Evolutionary conservation across 192 early-diverging fungal species (phyloP).

Genomic region (Coemansia sp.): DNA sequence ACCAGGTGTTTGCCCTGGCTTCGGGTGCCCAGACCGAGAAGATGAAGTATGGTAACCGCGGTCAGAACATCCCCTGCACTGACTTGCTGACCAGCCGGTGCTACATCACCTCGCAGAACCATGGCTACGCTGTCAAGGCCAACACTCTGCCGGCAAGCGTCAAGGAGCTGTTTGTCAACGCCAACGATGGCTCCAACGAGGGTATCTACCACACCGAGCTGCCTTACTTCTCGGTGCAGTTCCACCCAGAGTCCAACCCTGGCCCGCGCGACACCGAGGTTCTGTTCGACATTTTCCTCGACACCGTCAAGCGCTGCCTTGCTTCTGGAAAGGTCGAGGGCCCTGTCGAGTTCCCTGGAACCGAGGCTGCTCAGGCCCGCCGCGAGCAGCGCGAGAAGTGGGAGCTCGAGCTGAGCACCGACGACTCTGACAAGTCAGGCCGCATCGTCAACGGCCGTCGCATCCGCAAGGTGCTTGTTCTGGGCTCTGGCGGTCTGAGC

Average conservation of each 20-base stretch:
- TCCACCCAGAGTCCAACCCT: constrained; percentile 96
- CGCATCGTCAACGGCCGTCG: constrained; percentile 60
- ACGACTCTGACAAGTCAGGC: constrained; percentile 50
- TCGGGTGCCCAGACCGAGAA: constrained; percentile 90
- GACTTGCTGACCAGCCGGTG: constrained; percentile 93
- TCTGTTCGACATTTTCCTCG: constrained; percentile 95
- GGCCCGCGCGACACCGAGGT: constrained; percentile 98
- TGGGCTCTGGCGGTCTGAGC: constrained; percentile 95
- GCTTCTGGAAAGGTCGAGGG: constrained; percentile 68
- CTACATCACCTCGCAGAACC: constrained; percentile 99
- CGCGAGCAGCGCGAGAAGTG: constrained; percentile 38
- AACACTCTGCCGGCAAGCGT: constrained; percentile 63
- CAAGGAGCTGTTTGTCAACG: constrained; percentile 94
- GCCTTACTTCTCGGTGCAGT: constrained; percentile 97
- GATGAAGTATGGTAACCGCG: constrained; percentile 99
- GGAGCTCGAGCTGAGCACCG: constrained; percentile 45
- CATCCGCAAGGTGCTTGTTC: constrained; percentile 90
- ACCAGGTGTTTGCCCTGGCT: constrained; percentile 94
- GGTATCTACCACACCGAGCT: constrained; percentile 89
- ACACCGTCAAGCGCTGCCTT: constrained; percentile 68
- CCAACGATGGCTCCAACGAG: constrained; percentile 99
- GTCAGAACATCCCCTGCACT: constrained; percentile 99
- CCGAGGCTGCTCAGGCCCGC: constrained; percentile 43
- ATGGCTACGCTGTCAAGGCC: constrained; percentile 94
- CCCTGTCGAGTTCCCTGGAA: constrained; percentile 71